Conservation (phyloP, 495 filamentous ascomycete species). For the Daldinia grandis region DNA sequence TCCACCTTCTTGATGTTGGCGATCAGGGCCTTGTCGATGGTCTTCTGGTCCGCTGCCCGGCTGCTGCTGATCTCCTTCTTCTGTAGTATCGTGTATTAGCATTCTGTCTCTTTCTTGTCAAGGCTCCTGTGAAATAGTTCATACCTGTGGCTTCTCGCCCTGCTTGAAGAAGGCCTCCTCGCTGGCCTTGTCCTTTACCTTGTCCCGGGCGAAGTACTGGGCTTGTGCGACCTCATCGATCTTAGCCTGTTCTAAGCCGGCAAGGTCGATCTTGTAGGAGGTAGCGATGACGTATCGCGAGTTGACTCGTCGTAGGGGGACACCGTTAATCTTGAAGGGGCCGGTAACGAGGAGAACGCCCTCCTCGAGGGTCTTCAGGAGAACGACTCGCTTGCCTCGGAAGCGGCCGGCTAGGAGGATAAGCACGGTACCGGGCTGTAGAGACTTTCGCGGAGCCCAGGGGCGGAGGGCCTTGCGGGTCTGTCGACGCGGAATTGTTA, state of each 20-base stretch:
- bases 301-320: conserved; percentile 97
- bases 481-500: conserved; percentile 59
- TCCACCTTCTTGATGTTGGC: conserved; percentile 95
- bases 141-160: conserved; percentile 94
- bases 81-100: conserved; percentile 62
- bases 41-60: conserved; percentile 96
- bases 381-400: conserved; percentile 99
- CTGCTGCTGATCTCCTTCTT: conserved; percentile 92
- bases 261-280: conserved; percentile 84
- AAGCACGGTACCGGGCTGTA: conserved; percentile 91
- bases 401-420: conserved; percentile 99
- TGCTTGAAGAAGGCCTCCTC: conserved; percentile 99
- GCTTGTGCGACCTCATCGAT: conserved; percentile 83
- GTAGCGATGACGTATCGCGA: conserved; percentile 99
- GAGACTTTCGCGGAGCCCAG: conserved; percentile 81
- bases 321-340: conserved; percentile 99
- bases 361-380: conserved; percentile 95
- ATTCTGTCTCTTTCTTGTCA: neutral
- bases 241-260: conserved; percentile 80
- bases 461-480: conserved; percentile 92
- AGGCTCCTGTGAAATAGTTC: conserved; percentile 44
- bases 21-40: conserved; percentile 91
- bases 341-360: conserved; percentile 98
- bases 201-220: conserved; percentile 96
- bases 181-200: conserved; percentile 86